Conservation (phyloP, 106 monocot genomes). For the Triglochin maritima region DNA sequence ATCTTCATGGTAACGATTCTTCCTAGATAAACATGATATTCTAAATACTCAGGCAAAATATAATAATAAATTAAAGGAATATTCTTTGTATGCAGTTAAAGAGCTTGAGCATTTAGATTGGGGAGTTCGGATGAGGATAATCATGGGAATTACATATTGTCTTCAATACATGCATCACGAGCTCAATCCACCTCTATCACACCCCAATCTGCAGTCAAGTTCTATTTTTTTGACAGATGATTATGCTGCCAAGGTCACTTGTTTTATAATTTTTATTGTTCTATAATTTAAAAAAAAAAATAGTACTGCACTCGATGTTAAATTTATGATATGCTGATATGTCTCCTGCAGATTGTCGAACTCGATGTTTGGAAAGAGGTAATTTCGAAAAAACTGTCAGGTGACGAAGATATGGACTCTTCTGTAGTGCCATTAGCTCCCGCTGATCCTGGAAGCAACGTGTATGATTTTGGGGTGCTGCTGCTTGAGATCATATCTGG, state of each 20-base stretch:
- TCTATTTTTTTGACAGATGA: slow-evolving; percentile 64
- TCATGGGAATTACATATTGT: slow-evolving; percentile 87
- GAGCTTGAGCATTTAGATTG: slow-evolving; percentile 66
- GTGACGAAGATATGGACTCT: slow-evolving; percentile 14
- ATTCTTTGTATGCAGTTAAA: slow-evolving; percentile 45
- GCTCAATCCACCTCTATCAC: slow-evolving; percentile 53
- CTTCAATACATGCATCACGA: slow-evolving; percentile 85
- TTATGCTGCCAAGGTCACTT: slow-evolving; percentile 70
- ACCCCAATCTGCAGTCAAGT: slow-evolving; percentile 35
- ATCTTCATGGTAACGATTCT: slow-evolving; percentile 58
- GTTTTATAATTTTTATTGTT: neutral
- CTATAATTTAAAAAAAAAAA: neutral
- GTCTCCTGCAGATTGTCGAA: slow-evolving; percentile 28
- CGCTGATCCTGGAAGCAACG: slow-evolving; percentile 37
- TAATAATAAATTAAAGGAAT: neutral
- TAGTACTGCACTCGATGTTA: neutral
- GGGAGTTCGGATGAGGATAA: slow-evolving; percentile 70
- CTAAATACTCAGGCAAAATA: neutral
- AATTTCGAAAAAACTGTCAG: slow-evolving; percentile 6
- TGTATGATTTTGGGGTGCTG: slow-evolving; percentile 72
- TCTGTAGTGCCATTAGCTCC: slow-evolving; percentile 1
- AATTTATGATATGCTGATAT: slow-evolving; percentile 5
- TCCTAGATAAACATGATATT: neutral
- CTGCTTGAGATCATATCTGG: slow-evolving; percentile 79
- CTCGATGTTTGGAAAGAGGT: slow-evolving; percentile 39